phyloP scores from a whole-genome alignment of 495 filamentous ascomycete genomes.

The Acidiella bohemica region DNA sequence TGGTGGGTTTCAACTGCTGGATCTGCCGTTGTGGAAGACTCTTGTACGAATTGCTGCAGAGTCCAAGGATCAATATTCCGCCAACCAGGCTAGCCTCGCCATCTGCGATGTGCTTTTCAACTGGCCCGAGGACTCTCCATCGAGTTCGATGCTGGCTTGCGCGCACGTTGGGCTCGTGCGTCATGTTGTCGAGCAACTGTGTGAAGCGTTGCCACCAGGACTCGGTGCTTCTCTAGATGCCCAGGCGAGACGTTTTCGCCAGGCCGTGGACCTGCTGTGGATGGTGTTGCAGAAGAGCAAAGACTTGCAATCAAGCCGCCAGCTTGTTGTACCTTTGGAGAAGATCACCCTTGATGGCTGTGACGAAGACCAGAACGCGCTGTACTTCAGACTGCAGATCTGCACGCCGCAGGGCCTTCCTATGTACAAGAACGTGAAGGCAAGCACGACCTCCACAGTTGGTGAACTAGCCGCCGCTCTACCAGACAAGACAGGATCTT shows the following conservation, averaged over 20 bases:
- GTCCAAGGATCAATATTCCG: neutral
- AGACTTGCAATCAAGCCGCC: neutral
- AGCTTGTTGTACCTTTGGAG: neutral
- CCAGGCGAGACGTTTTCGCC: neutral
- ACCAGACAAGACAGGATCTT: neutral
- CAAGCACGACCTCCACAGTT: constrained; percentile 2
- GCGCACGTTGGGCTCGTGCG: constrained; percentile 1
- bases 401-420: neutral
- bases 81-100: neutral
- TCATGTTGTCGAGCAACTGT: neutral
- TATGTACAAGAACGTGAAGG: neutral
- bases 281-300: constrained; percentile 7
- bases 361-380: neutral
- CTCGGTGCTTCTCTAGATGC: no score
- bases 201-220: neutral
- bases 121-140: constrained; percentile 1
- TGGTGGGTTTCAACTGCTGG: neutral
- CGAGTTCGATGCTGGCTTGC: neutral
- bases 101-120: constrained; percentile 8
- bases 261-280: constrained; percentile 1
- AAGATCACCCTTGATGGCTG: constrained; percentile 1
- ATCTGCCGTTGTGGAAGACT: constrained; percentile 10
- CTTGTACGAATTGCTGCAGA: constrained; percentile 7
- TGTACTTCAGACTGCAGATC: constrained; percentile 3
- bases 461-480: constrained; percentile 2